A percentile compares a stretch with the other conserved stretches of the same genome.
Conservation (phyloP, 371 early-diverging fungal genomes). For the Mucor lusitanicus region DNA sequence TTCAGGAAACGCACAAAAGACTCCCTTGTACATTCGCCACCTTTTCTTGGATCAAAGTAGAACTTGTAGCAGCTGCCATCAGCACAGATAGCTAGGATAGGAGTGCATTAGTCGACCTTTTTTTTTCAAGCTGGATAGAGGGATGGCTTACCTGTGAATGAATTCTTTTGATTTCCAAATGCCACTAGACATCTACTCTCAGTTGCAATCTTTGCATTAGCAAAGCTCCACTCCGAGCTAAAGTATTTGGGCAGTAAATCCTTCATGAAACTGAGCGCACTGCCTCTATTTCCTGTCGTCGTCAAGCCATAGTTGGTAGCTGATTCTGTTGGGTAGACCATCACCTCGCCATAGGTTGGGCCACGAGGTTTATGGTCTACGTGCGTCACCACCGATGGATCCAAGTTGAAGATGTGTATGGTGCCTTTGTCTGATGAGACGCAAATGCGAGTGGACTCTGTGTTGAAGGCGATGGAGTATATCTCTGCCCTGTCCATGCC, state of each 20-base stretch:
- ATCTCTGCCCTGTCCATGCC: constrained; percentile 92
- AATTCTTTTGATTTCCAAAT: constrained; percentile 75
- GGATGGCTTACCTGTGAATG: constrained; percentile 61
- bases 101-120: neutral
- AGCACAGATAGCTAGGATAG: constrained; percentile 69
- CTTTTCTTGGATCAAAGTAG: constrained; percentile 78
- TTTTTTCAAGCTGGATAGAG: neutral
- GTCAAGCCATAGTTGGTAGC: constrained; percentile 44
- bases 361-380: constrained; percentile 49
- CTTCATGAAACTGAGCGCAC: constrained; percentile 84
- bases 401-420: constrained; percentile 92
- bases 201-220: constrained; percentile 78
- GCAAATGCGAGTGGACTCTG: constrained; percentile 75
- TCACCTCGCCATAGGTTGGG: constrained; percentile 62
- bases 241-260: constrained; percentile 92
- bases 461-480: constrained; percentile 84
- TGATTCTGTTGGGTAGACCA: constrained; percentile 26
- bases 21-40: constrained; percentile 76
- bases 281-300: constrained; percentile 45
- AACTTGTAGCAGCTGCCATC: constrained; percentile 89
- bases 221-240: constrained; percentile 93
- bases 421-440: constrained; percentile 94
- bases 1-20: constrained; percentile 65
- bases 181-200: constrained; percentile 82
- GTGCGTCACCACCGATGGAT: constrained; percentile 47